Percentiles rank a stretch among this genome's conserved stretches.
Evolutionary conservation across 2,329 filamentous ascomycete species (phyloP).

Genomic region (Talaromyces sp.): DNA sequence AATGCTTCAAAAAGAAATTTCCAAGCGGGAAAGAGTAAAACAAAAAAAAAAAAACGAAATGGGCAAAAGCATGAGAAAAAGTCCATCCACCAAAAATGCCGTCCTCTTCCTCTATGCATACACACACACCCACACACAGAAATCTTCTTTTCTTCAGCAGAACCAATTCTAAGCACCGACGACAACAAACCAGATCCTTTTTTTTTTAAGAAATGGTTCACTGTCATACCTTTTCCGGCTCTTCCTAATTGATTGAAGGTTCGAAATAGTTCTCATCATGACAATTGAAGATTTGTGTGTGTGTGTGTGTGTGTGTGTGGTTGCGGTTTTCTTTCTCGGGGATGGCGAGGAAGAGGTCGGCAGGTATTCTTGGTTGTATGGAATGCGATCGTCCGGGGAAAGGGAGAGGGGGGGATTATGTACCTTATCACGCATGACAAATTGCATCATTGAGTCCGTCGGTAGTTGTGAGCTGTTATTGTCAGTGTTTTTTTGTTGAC

Average conservation of each 20-base stretch:
- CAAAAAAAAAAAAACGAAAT: background rate
- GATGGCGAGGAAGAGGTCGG: background rate
- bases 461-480: background rate
- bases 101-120: background rate
- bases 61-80: background rate
- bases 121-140: constrained; percentile 1
- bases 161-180: constrained; percentile 47
- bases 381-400: too few species aligned
- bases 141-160: constrained; percentile 31
- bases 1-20: background rate
- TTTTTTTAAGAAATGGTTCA: constrained; percentile 13
- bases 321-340: background rate
- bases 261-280: constrained; percentile 43
- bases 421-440: background rate
- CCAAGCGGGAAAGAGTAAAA: too few species aligned
- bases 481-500: background rate
- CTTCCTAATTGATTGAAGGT: constrained; percentile 41
- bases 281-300: background rate
- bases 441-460: background rate
- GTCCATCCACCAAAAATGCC: background rate
- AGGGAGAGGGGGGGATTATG: background rate
- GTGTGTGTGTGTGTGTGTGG: background rate
- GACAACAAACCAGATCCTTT: constrained; percentile 25
- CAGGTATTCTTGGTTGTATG: background rate
- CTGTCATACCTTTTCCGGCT: constrained; percentile 46